These are phyloP conservation scores for Stylonectria norvegica DNA, from an alignment of 2,329 filamentous ascomycete species.

Conservation along the genomic window DNA sequence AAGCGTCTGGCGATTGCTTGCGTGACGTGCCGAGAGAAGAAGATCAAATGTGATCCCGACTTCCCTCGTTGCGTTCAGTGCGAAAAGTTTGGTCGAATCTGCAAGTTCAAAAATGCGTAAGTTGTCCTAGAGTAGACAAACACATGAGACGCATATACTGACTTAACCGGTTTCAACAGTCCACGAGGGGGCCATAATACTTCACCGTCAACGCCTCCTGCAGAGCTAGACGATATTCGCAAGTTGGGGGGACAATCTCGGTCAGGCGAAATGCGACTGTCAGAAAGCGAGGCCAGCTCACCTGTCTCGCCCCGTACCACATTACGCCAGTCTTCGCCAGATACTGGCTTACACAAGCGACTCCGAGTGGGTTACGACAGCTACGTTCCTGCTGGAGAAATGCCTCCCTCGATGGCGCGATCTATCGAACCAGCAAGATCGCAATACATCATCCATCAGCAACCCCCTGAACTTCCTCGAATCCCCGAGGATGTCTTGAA, in stretches of 20 bases:
- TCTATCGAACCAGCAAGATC: slow-evolving; percentile 37
- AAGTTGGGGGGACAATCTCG: slow-evolving; percentile 33
- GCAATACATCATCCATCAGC: slow-evolving; percentile 35
- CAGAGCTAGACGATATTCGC: slow-evolving; percentile 47
- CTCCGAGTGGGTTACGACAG: slow-evolving; percentile 46
- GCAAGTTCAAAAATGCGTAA: slow-evolving; percentile 83
- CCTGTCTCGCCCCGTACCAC: slow-evolving; percentile 46
- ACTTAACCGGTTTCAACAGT: slow-evolving; percentile 34
- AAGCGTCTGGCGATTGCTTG: slow-evolving; percentile 92
- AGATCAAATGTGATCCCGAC: slow-evolving; percentile 93
- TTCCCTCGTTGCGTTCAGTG: slow-evolving; percentile 86
- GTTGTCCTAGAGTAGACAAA: slow-evolving; percentile 36
- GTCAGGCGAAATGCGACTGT: slow-evolving; percentile 36
- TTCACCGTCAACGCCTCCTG: slow-evolving; percentile 51
- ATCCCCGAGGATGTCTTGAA: slow-evolving; percentile 48
- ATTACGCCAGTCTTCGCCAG: slow-evolving; percentile 32
- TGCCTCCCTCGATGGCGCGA: slow-evolving; percentile 25
- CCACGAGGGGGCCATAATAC: slow-evolving; percentile 57
- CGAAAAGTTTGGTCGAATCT: slow-evolving; percentile 82
- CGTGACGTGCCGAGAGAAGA: slow-evolving; percentile 90
- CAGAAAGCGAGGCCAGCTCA: slow-evolving; percentile 44
- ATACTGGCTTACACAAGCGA: slow-evolving; percentile 45
- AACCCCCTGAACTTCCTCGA: slow-evolving; percentile 40
- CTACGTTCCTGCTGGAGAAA: slow-evolving; percentile 38
- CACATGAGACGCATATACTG: neutral